phyloP scores from a whole-genome alignment of 148 eudicot species.

The Vaccinium corymbosum region DNA sequence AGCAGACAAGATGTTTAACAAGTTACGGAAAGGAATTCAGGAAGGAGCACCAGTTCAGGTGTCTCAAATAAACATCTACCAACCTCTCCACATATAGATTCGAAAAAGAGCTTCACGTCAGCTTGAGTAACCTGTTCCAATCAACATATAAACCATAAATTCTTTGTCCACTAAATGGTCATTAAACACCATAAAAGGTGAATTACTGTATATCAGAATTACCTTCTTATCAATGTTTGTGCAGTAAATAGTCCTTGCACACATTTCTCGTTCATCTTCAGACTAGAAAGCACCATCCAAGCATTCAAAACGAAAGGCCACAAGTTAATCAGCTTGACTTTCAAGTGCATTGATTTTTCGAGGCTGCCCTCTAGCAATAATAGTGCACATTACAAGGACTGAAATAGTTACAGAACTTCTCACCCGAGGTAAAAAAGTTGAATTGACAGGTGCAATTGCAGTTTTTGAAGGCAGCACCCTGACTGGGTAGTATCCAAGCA shows the following conservation, averaged over 20 bases:
- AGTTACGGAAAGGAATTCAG: slow-evolving; percentile 10
- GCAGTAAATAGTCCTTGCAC: slow-evolving; percentile 94
- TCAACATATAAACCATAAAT: slow-evolving; percentile 1
- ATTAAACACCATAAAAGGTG: not conserved
- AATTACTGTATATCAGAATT: not conserved
- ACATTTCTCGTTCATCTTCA: slow-evolving; percentile 98
- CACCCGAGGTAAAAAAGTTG: slow-evolving; percentile 89
- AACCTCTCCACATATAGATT: slow-evolving; percentile 87
- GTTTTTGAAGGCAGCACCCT: slow-evolving; percentile 96
- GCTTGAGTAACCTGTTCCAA: slow-evolving; percentile 72
- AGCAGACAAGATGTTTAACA: slow-evolving; percentile 16
- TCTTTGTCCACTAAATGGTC: slow-evolving; percentile 6
- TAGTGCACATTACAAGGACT: not conserved
- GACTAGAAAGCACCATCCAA: slow-evolving; percentile 49
- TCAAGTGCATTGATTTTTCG: not conserved
- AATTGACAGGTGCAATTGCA: slow-evolving; percentile 98
- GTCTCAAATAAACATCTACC: slow-evolving; percentile 25
- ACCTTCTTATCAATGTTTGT: slow-evolving; percentile 97
- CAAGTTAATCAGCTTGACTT: slow-evolving; percentile 9
- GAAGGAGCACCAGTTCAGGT: slow-evolving; percentile 10
- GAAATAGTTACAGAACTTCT: slow-evolving; percentile 21
- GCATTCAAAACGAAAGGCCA: not conserved
- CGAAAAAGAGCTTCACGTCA: slow-evolving; percentile 83
- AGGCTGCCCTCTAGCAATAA: not conserved
- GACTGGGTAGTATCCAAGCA: slow-evolving; percentile 94